Evolutionary conservation across 306 rosid genomes (phyloP).

Genomic region (Styphnolobium japonicum): DNA sequence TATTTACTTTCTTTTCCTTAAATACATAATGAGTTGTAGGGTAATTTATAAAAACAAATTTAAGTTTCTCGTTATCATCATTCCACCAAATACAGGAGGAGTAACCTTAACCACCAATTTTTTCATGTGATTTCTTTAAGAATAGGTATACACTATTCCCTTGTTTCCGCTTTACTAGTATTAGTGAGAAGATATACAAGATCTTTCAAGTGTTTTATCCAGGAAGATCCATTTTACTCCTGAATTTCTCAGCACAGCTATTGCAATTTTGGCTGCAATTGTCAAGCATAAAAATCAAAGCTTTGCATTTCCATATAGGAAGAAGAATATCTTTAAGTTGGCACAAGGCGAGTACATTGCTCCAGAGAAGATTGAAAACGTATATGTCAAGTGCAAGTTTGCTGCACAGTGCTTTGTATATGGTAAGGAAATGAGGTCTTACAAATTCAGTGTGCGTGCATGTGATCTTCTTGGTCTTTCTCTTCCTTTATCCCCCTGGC

Average conservation of each 20-base stretch:
- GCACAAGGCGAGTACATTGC: slow-evolving; percentile 99
- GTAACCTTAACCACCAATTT: not conserved
- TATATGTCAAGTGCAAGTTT: slow-evolving; percentile 84
- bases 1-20: not conserved
- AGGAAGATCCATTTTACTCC: not conserved
- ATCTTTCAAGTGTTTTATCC: not conserved
- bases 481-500: not conserved
- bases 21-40: not conserved
- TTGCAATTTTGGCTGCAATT: not conserved
- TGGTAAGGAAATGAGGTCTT: slow-evolving; percentile 58
- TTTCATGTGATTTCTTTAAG: not conserved
- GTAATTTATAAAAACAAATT: not conserved
- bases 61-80: not conserved
- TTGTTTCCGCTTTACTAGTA: not conserved
- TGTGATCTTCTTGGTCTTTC: not conserved
- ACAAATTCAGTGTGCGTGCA: not conserved
- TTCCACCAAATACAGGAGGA: not conserved
- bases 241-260: not conserved
- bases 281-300: slow-evolving; percentile 4
- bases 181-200: not conserved
- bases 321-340: slow-evolving; percentile 97
- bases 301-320: slow-evolving; percentile 52
- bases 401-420: slow-evolving; percentile 84
- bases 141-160: not conserved
- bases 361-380: slow-evolving; percentile 97